Percentiles rank a stretch among this genome's conserved stretches.
Conservation (phyloP, 306 rosid species). For the Ammopiptanthus mongolicus region DNA sequence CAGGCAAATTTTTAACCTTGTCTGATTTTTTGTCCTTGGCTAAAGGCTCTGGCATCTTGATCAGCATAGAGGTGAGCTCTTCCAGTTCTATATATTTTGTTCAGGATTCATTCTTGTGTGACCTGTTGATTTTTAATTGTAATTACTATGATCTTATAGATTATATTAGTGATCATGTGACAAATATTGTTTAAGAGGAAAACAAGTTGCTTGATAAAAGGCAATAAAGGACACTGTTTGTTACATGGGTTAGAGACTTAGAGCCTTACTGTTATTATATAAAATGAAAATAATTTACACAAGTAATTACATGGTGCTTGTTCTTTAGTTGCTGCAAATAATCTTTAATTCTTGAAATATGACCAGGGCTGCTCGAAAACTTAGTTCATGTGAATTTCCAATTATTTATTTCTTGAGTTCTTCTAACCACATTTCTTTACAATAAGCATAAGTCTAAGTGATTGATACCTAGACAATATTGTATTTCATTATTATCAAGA, state of each 20-base stretch:
- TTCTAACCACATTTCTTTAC: not conserved
- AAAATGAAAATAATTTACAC: not conserved
- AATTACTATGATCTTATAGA: not conserved
- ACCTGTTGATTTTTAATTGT: not conserved
- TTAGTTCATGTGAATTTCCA: not conserved
- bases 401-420: not conserved
- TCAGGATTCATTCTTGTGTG: not conserved
- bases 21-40: constrained; percentile 63
- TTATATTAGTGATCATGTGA: not conserved
- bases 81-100: not conserved
- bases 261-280: not conserved
- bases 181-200: not conserved
- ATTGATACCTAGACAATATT: not conserved
- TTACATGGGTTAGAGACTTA: not conserved
- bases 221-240: not conserved
- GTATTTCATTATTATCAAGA: constrained; percentile 1
- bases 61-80: constrained; percentile 69
- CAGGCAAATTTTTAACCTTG: constrained; percentile 51
- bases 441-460: not conserved
- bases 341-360: not conserved
- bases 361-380: not conserved
- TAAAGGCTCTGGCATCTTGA: constrained; percentile 55
- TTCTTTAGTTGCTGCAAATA: not conserved
- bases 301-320: not conserved
- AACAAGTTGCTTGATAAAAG: not conserved